phyloP scores from a whole-genome alignment of 441 rosid species.

The Pelargonium citronellum region DNA sequence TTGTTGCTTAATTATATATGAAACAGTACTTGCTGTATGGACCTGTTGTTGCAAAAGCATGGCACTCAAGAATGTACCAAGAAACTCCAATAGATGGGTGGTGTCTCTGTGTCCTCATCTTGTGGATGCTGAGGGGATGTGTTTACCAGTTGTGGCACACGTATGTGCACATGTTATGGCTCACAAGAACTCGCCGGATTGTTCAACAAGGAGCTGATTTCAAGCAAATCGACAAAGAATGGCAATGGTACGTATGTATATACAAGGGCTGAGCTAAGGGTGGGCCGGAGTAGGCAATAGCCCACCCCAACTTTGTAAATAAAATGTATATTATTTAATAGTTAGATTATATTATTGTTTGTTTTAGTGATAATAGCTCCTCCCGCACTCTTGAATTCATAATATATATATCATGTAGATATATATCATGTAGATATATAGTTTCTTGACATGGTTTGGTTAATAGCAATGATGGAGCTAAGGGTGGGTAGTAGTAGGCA shows the following conservation, averaged over 20 bases:
- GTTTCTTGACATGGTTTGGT: too few relatives aligned
- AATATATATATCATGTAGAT: too few relatives aligned
- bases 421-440: too few relatives aligned
- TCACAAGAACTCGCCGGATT: constrained; percentile 47
- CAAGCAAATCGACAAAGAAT: constrained; percentile 80
- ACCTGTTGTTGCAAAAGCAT: constrained; percentile 55
- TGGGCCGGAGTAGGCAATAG: too few relatives aligned
- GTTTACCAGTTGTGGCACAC: constrained; percentile 36
- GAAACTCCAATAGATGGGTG: constrained; percentile 40
- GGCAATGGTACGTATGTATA: constrained; percentile 64
- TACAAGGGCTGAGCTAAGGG: too few relatives aligned
- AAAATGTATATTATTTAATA: too few relatives aligned
- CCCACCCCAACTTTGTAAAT: too few relatives aligned
- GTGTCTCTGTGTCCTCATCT: constrained; percentile 56
- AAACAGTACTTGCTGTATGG: constrained; percentile 70
- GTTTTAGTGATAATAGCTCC: too few relatives aligned
- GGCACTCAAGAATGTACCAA: constrained; percentile 41
- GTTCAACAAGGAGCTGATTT: constrained; percentile 62
- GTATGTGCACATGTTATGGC: constrained; percentile 57
- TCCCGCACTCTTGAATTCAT: background rate
- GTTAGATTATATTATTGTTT: too few relatives aligned
- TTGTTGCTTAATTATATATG: too few relatives aligned
- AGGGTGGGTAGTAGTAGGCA: too few relatives aligned
- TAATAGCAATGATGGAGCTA: too few relatives aligned
- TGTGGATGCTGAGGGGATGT: constrained; percentile 37